These are phyloP conservation scores for Oryza meyeriana DNA, from an alignment of 176 grass and related monocot genomes.

Conservation along the genomic window DNA sequence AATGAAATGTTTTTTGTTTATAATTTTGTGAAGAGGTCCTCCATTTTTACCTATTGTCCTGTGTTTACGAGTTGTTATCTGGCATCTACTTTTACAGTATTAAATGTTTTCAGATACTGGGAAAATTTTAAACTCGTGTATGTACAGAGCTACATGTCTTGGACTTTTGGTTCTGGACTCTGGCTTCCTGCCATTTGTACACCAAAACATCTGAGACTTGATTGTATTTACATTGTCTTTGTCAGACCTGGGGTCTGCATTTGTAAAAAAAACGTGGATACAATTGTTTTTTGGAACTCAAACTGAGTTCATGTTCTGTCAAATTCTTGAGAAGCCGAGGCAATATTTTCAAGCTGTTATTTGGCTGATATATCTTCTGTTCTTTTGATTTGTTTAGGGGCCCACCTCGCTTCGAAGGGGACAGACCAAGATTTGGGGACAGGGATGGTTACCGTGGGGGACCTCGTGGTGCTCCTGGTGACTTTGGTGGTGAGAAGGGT, in stretches of 20 bases:
- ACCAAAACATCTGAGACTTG: background rate
- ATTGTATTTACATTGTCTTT: background rate
- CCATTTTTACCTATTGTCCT: too few species aligned
- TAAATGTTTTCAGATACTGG: too few species aligned
- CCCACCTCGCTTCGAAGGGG: conserved; percentile 61
- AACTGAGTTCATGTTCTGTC: background rate
- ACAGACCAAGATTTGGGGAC: conserved; percentile 74
- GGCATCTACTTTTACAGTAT: too few species aligned
- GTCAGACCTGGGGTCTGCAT: background rate
- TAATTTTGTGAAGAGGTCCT: too few species aligned
- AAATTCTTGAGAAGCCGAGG: background rate
- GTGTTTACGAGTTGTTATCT: too few species aligned
- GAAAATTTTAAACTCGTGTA: too few species aligned
- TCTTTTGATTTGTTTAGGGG: conserved; percentile 39
- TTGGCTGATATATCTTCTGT: background rate
- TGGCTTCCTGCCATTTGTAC: too few species aligned
- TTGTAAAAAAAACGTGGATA: background rate
- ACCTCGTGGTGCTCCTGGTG: conserved; percentile 58
- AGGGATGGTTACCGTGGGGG: conserved; percentile 67
- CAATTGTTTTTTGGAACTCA: too few species aligned
- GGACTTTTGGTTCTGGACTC: too few species aligned
- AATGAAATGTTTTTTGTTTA: too few species aligned
- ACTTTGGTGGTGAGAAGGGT: conserved; percentile 68
- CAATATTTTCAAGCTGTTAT: background rate
- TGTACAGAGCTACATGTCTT: too few species aligned